A percentile compares a stretch with the other conserved stretches of the same genome.
These are phyloP conservation scores for Phytomonas francai DNA, from an alignment of 208 protist genomes.

Conservation along the genomic window DNA sequence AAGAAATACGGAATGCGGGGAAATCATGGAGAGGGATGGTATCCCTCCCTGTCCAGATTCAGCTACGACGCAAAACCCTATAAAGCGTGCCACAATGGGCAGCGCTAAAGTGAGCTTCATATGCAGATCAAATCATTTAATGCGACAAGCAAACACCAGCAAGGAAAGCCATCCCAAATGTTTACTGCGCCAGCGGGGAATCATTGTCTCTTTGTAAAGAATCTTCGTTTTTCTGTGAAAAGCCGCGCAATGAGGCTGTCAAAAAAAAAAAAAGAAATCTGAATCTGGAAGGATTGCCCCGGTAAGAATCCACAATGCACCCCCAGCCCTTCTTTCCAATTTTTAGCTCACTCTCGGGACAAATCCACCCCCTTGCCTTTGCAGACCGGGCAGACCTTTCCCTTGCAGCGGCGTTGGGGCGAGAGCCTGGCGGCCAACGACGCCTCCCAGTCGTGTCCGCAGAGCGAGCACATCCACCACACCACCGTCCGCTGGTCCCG, in stretches of 20 bases:
- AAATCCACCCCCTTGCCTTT: slow-evolving; percentile 23
- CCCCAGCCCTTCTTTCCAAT: background rate
- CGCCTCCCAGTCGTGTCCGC: slow-evolving; percentile 71
- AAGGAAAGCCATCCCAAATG: too few relatives aligned
- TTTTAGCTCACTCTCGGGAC: background rate
- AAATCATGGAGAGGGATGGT: too few relatives aligned
- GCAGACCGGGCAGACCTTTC: slow-evolving; percentile 46
- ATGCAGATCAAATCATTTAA: too few relatives aligned
- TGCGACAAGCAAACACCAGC: too few relatives aligned
- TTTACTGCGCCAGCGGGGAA: too few relatives aligned
- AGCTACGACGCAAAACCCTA: too few relatives aligned
- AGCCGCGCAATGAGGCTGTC: background rate
- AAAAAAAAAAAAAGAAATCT: background rate
- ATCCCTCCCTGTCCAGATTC: too few relatives aligned
- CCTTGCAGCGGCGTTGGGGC: slow-evolving; percentile 13
- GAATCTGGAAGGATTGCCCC: background rate
- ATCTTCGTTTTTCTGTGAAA: too few relatives aligned
- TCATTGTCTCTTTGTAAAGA: too few relatives aligned
- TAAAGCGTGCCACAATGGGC: too few relatives aligned
- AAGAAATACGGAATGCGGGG: too few relatives aligned
- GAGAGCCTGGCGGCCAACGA: slow-evolving; percentile 44
- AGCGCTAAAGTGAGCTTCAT: too few relatives aligned
- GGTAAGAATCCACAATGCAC: background rate
- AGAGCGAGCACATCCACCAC: slow-evolving; percentile 74
- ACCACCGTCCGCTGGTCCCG: slow-evolving; percentile 51